Base-by-base conservation (phyloP, 129 eudicot species). In the Kitagawia praeruptora region DNA sequence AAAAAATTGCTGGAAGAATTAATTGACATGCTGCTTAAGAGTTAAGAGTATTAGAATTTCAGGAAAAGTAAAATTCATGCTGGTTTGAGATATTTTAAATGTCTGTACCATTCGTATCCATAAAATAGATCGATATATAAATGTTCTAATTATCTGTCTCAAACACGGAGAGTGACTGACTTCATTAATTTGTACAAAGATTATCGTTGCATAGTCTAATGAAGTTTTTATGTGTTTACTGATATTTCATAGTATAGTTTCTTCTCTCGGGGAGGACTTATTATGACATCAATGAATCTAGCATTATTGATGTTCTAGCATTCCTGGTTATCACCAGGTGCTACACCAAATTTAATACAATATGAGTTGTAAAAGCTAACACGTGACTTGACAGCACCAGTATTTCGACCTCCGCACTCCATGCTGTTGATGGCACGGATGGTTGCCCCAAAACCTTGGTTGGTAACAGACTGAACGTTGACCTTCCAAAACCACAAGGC, bases 401-500 rank as follows among this genome's bases (percentile, higher is more conserved):
- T 46, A 0, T 2, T 0, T 14, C 16, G 11, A 51, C 79, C 79
- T 1, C 34, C 4, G 69, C 69, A 76, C 42, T 51, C 79, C 2
- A 37, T 18, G 25, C 78, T n/a, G 63, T 75, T 75, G 19, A 75
- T 74, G 27, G 47, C 73, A 27, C 40, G 19, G 4, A 64, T 66
- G 31, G 72, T 66, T 25, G 72, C 40, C 39, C 75, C 75, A 25
- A 70, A 75, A 46, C 64, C 78, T 75, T 75, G 78, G 78, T 9
- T 40, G 3, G 38, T 75, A 31, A 75, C 64, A 48, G 67, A 74
- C 54, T 84, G 82, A 46, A 78, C 84, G 10, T 78, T 71, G 38
- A 58, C 48, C 82, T 77, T 81, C 87, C 85, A 84, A 28, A 12
- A 84, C 87, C 87, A 84, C 41, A 84, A 34, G 28, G 84, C 82